Evolutionary conservation across 2,329 filamentous ascomycete genomes (phyloP), one percentile per base, ranked within the genome.

Genomic region (Helotiales sp.): DNA sequence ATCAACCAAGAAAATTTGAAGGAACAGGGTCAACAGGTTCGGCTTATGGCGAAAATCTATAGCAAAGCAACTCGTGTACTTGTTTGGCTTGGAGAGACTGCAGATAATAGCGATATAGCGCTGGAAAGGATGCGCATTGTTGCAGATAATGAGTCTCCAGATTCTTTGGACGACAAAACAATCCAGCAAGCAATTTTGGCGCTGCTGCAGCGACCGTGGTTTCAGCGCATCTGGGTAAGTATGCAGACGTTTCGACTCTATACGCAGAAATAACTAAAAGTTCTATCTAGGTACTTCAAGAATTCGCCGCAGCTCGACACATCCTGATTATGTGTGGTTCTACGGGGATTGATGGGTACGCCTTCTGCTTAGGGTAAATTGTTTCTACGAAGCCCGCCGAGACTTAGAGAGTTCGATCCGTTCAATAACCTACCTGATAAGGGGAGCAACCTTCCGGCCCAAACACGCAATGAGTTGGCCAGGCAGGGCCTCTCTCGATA

Each of bases 11-110:
- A 43, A 13, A 45, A 69, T 37, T 7, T 13, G 3, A 10, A 40
- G 50, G 64, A 71, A 28, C 37, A 64, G 43, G 40, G n/a, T 7
- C 61, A 64, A 45, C 67, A 67, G 45, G 49, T 70, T 40, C 65
- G 62, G 24, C 37, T 69, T 45, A 70, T 71, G 63, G 60, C 63
- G 15, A 64, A 66, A 30, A 70, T 71, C 30, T 70, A 70, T 43
- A 45, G 34, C 17, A 55, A 61, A 37, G 65, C 68, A 63, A 6
- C 50, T 34, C 34, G 43, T 24, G 63, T 70, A 3, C 40, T 69
- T 49, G 63, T 67, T 64, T 71, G 64, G 65, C 54, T 71, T 20
- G 67, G 70, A 60, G 28, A 67, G 45, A 30, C 50, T 50, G 57
- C 20, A 17, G 37, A 30, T n/a, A 34, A 66, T 34, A 61, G 2